Evolutionary conservation across 148 eudicot genomes (phyloP).

Genomic region (Diospyros kaki): DNA sequence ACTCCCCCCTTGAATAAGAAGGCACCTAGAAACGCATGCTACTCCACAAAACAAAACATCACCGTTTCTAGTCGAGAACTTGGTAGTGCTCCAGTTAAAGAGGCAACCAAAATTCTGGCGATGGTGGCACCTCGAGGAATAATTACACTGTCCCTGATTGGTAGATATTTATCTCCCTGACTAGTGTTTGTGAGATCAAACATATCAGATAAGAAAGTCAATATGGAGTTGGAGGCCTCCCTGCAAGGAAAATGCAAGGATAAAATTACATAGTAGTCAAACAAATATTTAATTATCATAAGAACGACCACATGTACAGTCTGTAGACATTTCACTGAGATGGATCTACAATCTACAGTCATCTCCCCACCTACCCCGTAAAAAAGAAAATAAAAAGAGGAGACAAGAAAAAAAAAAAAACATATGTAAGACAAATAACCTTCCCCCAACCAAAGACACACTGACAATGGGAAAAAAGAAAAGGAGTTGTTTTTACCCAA

Average conservation of each 20-base stretch:
- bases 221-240: slow-evolving; percentile 98
- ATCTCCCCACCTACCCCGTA: background rate
- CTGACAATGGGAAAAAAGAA: no score
- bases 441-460: background rate
- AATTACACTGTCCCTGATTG: slow-evolving; percentile 73
- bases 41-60: background rate
- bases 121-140: slow-evolving; percentile 78
- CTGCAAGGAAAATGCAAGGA: slow-evolving; percentile 41
- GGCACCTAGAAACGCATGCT: background rate
- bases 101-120: slow-evolving; percentile 82
- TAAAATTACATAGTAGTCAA: background rate
- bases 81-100: slow-evolving; percentile 93
- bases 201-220: slow-evolving; percentile 83
- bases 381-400: background rate
- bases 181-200: slow-evolving; percentile 74
- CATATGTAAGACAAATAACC: background rate
- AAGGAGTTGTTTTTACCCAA: no score
- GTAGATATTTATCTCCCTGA: slow-evolving; percentile 46
- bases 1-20: background rate
- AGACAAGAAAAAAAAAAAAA: background rate
- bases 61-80: slow-evolving; percentile 87
- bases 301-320: background rate
- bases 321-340: background rate
- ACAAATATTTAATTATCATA: background rate
- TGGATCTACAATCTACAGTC: background rate